Evolutionary conservation across 2,329 filamentous ascomycete species (phyloP), one percentile per base, ranked within the genome.

Genomic region (Aspergillus calidoustus): DNA sequence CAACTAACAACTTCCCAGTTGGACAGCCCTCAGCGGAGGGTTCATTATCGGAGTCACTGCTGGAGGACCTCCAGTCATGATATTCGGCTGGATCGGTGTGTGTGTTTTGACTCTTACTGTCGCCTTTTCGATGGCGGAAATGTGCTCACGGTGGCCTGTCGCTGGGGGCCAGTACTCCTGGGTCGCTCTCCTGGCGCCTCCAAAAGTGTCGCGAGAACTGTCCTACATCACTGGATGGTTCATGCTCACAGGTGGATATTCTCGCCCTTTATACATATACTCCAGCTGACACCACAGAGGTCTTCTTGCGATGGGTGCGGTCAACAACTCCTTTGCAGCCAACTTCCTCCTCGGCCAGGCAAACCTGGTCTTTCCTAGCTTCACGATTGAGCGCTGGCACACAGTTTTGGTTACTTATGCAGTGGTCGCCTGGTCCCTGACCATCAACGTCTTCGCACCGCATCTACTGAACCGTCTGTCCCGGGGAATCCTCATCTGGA

Each of bases 81-180:
- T 87, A 7, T 87, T 83, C 75, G 81, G 81, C 47, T 87, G 83
- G 80, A 71, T 87, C 23, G 83, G 79, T 4, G 81, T 86, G 25
- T 84, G 82, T 62, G 53, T 82, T 9, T 75, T 82, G 22, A 81
- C 82, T 1, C 71, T 87, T 13, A 78, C 81, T 7, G 84, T 87
- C 6, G 84, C 83, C 11, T 84, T 86, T 61, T 83, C 83, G 1
- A 85, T 87, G 80, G 85, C 85, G 22, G 85, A 87, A 68, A 86
- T 84, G 78, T 86, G 84, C 62, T 82, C 80, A 30, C 83, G 81
- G 64, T 86, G 83, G 65, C 84, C 84, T 0, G 79, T 86, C 23
- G 84, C 84, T 8, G 82, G 84, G 34, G 82, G 85, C 7, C 84
- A 86, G 66, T 87, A 87, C 67, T 83, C 79, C 1, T 85, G 85